A percentile compares a stretch with the other conserved stretches of the same genome.
Conservation (phyloP, 2,329 filamentous ascomycete species). For the Ophiostoma montium region DNA sequence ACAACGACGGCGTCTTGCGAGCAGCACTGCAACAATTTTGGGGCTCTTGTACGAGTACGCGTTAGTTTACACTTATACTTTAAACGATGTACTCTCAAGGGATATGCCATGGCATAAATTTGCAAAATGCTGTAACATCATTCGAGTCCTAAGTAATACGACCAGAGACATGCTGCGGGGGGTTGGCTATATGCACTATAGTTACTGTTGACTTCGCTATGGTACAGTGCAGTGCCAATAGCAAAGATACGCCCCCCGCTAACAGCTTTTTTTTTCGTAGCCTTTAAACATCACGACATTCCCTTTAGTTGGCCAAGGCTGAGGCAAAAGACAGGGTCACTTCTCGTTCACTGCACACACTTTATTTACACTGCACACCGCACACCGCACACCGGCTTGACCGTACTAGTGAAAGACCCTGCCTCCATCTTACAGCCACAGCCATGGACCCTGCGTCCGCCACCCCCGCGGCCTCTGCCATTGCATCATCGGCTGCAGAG, state of each 20-base stretch:
- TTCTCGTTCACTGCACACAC: too few relatives aligned
- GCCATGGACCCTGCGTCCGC: slow-evolving; percentile 6
- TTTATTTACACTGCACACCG: background rate
- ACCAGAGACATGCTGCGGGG: too few relatives aligned
- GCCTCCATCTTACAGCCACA: background rate
- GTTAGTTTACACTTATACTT: too few relatives aligned
- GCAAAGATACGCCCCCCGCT: slow-evolving; percentile 1
- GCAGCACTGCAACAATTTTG: too few relatives aligned
- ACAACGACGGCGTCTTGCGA: too few relatives aligned
- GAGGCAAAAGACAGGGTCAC: background rate
- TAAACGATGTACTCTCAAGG: too few relatives aligned
- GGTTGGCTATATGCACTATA: background rate
- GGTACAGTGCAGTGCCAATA: background rate
- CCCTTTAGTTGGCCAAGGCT: background rate
- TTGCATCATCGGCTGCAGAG: slow-evolving; percentile 1
- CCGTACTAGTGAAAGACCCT: background rate
- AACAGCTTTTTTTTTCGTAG: slow-evolving; percentile 3
- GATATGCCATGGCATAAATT: too few relatives aligned
- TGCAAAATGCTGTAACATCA: too few relatives aligned
- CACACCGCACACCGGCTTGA: background rate
- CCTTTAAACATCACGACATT: background rate
- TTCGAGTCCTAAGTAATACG: too few relatives aligned
- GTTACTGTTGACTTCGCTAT: background rate
- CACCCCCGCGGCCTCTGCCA: background rate
- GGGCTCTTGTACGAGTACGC: too few relatives aligned